A percentile compares a stretch with the other conserved stretches of the same genome.
Conservation (phyloP, 352 stramenopile genomes). For the Phytophthora melonis region DNA sequence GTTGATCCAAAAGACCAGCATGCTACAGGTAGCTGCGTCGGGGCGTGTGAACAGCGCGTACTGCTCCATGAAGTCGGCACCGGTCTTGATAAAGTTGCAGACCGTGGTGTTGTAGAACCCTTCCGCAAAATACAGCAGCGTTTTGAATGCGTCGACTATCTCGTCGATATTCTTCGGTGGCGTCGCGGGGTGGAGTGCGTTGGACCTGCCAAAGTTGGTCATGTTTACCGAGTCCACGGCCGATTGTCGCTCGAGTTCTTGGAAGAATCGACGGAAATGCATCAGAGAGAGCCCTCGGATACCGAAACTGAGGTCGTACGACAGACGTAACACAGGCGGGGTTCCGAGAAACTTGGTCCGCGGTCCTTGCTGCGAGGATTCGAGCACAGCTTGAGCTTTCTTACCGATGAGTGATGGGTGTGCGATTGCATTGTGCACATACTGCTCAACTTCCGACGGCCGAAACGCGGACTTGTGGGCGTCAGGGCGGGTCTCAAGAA, state of each 20-base stretch:
- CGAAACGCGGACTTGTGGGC: conserved; percentile 1
- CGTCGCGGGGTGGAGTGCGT: not conserved
- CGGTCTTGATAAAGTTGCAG: too few relatives aligned
- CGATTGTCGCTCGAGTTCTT: not conserved
- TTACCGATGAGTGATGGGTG: conserved; percentile 12
- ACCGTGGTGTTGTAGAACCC: too few relatives aligned
- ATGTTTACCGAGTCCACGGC: not conserved
- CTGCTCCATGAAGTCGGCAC: conserved; percentile 2
- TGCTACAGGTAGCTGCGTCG: not conserved
- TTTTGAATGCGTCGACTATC: too few relatives aligned
- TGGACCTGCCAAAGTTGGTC: conserved; percentile 16
- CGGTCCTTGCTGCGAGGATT: conserved; percentile 9
- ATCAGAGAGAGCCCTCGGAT: conserved; percentile 15
- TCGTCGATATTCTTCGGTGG: not conserved
- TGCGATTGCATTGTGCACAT: not conserved
- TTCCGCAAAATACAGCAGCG: too few relatives aligned
- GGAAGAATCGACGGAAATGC: conserved; percentile 10
- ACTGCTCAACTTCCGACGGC: conserved; percentile 5
- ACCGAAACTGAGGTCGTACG: conserved; percentile 21
- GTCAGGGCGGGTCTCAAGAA: not conserved
- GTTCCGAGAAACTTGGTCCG: conserved; percentile 14
- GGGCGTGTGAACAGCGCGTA: not conserved
- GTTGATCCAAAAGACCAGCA: conserved; percentile 23
- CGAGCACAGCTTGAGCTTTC: conserved; percentile 21
- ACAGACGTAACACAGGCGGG: conserved; percentile 8